These are phyloP conservation scores for Mycena latifolia DNA, from an alignment of 768 basidiomycete genomes.

Conservation along the genomic window DNA sequence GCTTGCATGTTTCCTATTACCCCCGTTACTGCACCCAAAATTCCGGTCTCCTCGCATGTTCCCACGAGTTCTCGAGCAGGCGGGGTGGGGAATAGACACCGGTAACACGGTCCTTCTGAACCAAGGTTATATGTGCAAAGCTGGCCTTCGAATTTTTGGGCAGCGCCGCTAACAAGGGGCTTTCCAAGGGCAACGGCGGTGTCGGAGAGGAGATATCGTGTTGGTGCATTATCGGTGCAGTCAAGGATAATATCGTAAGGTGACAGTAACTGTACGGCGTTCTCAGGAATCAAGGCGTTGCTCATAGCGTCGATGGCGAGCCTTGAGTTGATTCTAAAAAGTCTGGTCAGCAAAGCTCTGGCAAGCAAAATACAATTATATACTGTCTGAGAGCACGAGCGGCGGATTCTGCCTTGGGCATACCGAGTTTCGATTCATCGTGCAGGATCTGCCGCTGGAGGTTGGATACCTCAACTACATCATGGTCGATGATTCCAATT, in stretches of 20 bases:
- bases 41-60: slow-evolving; percentile 90
- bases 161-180: slow-evolving; percentile 93
- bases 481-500: slow-evolving; percentile 91
- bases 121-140: slow-evolving; percentile 81
- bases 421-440: slow-evolving; percentile 77
- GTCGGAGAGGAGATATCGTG: slow-evolving; percentile 94
- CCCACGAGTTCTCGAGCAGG: slow-evolving; percentile 74
- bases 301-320: slow-evolving; percentile 69
- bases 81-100: slow-evolving; percentile 91
- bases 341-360: slow-evolving; percentile 8
- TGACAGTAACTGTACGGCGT: slow-evolving; percentile 72
- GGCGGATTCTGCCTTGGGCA: slow-evolving; percentile 87
- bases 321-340: slow-evolving; percentile 78
- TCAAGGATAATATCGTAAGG: slow-evolving; percentile 87
- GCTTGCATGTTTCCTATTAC: slow-evolving; percentile 93
- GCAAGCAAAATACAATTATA: slow-evolving; percentile 1
- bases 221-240: slow-evolving; percentile 94
- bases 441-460: slow-evolving; percentile 96
- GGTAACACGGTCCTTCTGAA: slow-evolving; percentile 86
- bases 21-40: slow-evolving; percentile 91
- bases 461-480: slow-evolving; percentile 89
- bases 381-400: slow-evolving; percentile 76
- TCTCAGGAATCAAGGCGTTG: slow-evolving; percentile 66
- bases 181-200: slow-evolving; percentile 79
- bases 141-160: slow-evolving; percentile 88